These are phyloP conservation scores for Vitis labrusca DNA, from an alignment of 164 flowering plant genomes.

Conservation along the genomic window DNA sequence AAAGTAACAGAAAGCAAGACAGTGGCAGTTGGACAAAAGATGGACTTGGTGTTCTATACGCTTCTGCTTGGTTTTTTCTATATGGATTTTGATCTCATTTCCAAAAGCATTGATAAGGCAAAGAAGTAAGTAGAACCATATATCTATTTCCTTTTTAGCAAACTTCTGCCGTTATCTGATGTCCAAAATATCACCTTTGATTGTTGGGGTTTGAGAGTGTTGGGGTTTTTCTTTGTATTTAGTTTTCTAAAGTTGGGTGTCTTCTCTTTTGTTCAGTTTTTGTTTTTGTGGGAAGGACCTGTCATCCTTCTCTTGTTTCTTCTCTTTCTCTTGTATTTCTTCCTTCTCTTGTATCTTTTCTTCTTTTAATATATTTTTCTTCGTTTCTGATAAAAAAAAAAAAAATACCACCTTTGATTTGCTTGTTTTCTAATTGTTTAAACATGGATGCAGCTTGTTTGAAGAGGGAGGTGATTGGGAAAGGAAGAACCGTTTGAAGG, in stretches of 20 bases:
- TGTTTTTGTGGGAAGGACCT: too few relatives aligned
- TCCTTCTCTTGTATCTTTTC: too few relatives aligned
- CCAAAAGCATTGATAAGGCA: constrained; percentile 96
- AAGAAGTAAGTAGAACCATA: constrained; percentile 61
- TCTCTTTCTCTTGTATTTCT: too few relatives aligned
- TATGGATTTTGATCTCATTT: constrained; percentile 96
- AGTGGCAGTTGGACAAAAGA: constrained; percentile 98
- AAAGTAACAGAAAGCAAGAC: constrained; percentile 92
- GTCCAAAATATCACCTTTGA: not conserved
- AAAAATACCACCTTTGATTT: not conserved
- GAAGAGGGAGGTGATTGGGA: constrained; percentile 99
- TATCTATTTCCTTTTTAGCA: not conserved
- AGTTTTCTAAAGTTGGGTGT: too few relatives aligned
- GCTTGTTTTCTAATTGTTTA: not conserved
- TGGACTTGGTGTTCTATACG: constrained; percentile 92
- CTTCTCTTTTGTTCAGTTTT: too few relatives aligned
- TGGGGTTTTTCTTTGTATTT: too few relatives aligned
- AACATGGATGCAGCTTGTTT: constrained; percentile 59
- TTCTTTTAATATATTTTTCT: too few relatives aligned
- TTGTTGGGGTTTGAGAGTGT: too few relatives aligned
- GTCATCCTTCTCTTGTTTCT: too few relatives aligned
- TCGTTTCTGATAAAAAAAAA: not conserved
- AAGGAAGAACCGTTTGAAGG: constrained; percentile 95
- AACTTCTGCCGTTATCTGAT: not conserved
- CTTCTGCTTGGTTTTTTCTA: constrained; percentile 86